Evolutionary conservation across 2,329 filamentous ascomycete genomes (phyloP), one percentile per base, ranked within the genome.

Genomic region (Trichophyton mentagrophytes): DNA sequence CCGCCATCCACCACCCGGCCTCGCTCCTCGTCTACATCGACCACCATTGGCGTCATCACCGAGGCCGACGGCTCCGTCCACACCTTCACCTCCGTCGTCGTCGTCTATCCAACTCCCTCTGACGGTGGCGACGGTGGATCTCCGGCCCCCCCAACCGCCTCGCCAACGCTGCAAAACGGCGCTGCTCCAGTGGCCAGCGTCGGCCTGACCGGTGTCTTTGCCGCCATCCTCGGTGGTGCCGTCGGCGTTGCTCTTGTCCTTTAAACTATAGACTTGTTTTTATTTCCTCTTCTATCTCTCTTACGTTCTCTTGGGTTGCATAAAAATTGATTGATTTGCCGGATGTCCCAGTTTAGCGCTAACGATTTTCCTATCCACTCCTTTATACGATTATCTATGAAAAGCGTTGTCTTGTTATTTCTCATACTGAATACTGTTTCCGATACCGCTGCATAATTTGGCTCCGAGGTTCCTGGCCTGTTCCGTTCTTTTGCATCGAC

Each of bases 71-170:
- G 77, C n/a, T 68, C 66, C 15, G 59, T 72, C 22, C 70, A 69
- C 64, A 78, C 76, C 47, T 70, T 76, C 62, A 79, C 77, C 9
- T 71, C 73, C 44, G 68, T 77, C n/a, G 74, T 77, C 2, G 69
- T 78, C 38, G 73, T 78, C 51, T 70, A 75, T 49, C 74, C 75
- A 8, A 71, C 71, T 13, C 57, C 60, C 15, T 64, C 62, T 13
- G 64, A n/a, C 13, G 49, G 36, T 13, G 66, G 63, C 20, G 64
- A 61, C 61, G 33, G 46, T 59, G 42, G 1, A 60, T 58, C 65
- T 2, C 69, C 67, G 15, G 63, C 67, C 11, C 5, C 11, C 3
- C 67, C 66, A 8, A 63, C 66, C 0, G 64, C 65, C 2, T 64
- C 69, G 3, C 74, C 76, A 5, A 69, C 72, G 40, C 67, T 79